Conservation (phyloP, 176 grass and related monocot species). For the Bothriochloa decipiens region DNA sequence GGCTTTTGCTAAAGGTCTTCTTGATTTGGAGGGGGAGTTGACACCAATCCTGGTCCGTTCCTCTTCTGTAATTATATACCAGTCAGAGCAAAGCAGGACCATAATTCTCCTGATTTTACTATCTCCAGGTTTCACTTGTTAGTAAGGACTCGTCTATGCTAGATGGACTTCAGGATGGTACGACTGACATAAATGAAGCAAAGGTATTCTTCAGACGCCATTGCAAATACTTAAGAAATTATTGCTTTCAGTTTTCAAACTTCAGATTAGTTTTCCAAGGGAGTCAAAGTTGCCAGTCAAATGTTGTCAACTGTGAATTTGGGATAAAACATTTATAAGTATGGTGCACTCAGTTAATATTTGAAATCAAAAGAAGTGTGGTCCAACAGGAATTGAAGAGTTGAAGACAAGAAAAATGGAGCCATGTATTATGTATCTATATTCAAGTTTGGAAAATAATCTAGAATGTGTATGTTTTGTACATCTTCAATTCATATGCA, state of each 20-base stretch:
- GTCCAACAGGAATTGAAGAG: neutral
- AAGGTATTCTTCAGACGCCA: constrained; percentile 66
- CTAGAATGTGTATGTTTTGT: constrained; percentile 21
- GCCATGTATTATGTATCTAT: too few species aligned
- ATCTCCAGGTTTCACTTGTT: constrained; percentile 92
- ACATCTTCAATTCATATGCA: constrained; percentile 10
- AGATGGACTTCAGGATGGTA: constrained; percentile 94
- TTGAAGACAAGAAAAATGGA: too few species aligned
- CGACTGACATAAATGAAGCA: constrained; percentile 80
- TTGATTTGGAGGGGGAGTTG: constrained; percentile 95
- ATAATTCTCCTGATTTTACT: constrained; percentile 41
- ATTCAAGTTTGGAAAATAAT: constrained; percentile 26
- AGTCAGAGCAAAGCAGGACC: constrained; percentile 19
- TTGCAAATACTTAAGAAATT: constrained; percentile 13
- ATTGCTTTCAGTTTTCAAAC: constrained; percentile 33
- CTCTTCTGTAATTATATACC: constrained; percentile 43
- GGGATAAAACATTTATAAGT: constrained; percentile 9
- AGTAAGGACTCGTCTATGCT: constrained; percentile 98
- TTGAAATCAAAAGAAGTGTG: constrained; percentile 27
- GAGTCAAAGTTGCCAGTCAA: neutral
- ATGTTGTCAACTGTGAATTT: constrained; percentile 18
- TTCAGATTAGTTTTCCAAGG: constrained; percentile 26
- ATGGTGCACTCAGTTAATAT: neutral
- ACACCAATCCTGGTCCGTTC: constrained; percentile 90
- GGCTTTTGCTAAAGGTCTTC: constrained; percentile 98